Evolutionary conservation across 106 monocot species (phyloP), one percentile per base, ranked within the genome.

Genomic region (Dioscorea alata): DNA sequence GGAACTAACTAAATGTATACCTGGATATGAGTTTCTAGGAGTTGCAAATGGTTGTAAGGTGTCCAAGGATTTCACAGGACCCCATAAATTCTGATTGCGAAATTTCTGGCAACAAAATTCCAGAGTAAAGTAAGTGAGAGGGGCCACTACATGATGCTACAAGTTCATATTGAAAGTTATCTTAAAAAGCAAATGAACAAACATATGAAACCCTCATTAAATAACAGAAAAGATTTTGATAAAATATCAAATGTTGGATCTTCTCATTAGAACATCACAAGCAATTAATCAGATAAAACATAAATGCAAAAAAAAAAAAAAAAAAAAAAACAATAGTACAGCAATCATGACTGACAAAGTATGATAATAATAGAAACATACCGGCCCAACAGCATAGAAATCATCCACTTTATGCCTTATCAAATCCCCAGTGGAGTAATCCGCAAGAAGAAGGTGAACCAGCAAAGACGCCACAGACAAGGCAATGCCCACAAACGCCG

Each of bases 21-120:
- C 88, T 69, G 81, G 71, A 69, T 87, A 85, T 58, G 28, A 24
- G 23, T 65, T 74, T 71, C 95, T 83, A 61, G 91, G 85, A 49
- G 73, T 76, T 50, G 88, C 85, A 80, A 79, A 79, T 49, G 95
- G 95, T 57, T 88, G 86, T 57, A 95, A 70, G 16, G 59, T 62
- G 24, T 91, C 91, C 68, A 88, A 83, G 57, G 79, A 77, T 18
- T 52, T 67, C 67, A 91, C 73, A n/a, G 91, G 67, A 57, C 91
- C 86, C 91, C 95, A 95, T 51, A 95, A 72, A 65, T 75, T 86
- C 68, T 69, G 70, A 59, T 75, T 71, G 10, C 74, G 48, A 50
- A 63, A 48, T 63, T 73, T 77, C 94, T 90, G 85, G 23, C 42
- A 42, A 42, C 42, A 69, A 74, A 1, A 18, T 54, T 54, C 19